Conservation (phyloP, 1,139 yeast species). For the Saccharomycopsis crataegensis region DNA sequence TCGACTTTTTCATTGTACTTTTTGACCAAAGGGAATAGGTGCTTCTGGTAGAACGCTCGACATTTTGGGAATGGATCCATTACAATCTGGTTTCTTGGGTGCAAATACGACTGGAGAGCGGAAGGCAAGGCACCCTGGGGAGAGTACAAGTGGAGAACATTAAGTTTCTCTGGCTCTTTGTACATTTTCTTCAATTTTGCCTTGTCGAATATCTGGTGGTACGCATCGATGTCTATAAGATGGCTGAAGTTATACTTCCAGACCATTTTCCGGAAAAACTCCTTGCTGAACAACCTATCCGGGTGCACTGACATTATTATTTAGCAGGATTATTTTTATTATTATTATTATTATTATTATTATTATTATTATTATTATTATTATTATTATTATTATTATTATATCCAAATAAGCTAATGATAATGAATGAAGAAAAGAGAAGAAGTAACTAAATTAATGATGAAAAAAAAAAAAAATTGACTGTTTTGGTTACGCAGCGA, state of each 20-base stretch:
- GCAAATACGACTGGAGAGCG: slow-evolving; percentile 15
- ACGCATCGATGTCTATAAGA: neutral
- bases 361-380: no score
- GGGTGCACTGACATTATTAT: no score
- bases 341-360: no score
- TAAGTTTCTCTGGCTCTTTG: slow-evolving; percentile 36
- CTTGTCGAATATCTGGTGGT: slow-evolving; percentile 20
- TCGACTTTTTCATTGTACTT: neutral
- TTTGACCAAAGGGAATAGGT: slow-evolving; percentile 3
- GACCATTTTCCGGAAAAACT: neutral
- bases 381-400: no score
- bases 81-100: slow-evolving; percentile 8
- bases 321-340: no score
- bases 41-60: neutral
- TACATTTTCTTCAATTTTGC: slow-evolving; percentile 34
- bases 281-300: neutral
- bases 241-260: no score
- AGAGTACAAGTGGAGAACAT: slow-evolving; percentile 61
- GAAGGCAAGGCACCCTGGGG: slow-evolving; percentile 47
- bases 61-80: slow-evolving; percentile 31
- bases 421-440: no score
- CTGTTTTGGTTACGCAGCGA: neutral
- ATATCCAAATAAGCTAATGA: no score
- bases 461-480: neutral
- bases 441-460: neutral